Base-by-base conservation (phyloP, 2,329 filamentous ascomycete species). In the Huntiella abstrusa region DNA sequence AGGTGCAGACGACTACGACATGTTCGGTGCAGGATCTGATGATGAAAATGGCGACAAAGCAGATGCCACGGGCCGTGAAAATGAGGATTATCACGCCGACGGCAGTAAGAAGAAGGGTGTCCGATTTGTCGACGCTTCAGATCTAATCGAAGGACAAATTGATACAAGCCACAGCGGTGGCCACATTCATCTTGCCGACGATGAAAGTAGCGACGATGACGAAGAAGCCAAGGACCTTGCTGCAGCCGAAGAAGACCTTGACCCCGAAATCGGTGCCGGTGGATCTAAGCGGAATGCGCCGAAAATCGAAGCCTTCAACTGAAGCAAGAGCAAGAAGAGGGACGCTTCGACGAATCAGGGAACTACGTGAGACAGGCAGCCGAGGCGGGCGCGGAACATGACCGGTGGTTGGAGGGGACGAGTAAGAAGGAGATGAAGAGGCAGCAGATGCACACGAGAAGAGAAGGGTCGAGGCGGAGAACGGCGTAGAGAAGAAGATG, bases 261-360 rank as follows among this genome's bases (percentile, higher is more conserved):
- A 95, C 54, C 80, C 87, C 46, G 91, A 98, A 60, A 69, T 98
- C 4, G 91, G 91, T 2, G 80, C 84, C 1, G 91, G 91, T 11
- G 82, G 83, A 2, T 80, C 92, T 55, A 96, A 95, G 65, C 83
- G 78, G 55, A 85, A 95, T 60, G 91, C 91, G 1, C 91, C 91
- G 1, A 84, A 91, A 59, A 71, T 98, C 4, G 91, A 96, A 60
- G 88, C 88, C 2, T 98, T 98, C 70, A 96, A 98, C 58, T 98
- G 70, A 77, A 75, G 49, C 67, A 74, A 10, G 91, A 98, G 60
- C 79, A 92, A 59, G 86, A 96, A 57, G 88, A 96, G 54, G 91
- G 91, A 1, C 73, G 77, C 8, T 98, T 95, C 56, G 91, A 98
- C 58, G 82, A 91, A 54, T 67, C 78, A 1, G 88, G 88, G 7